These are phyloP conservation scores for Diutina sp. DNA, from an alignment of 1,139 yeast genomes.

Conservation along the genomic window DNA sequence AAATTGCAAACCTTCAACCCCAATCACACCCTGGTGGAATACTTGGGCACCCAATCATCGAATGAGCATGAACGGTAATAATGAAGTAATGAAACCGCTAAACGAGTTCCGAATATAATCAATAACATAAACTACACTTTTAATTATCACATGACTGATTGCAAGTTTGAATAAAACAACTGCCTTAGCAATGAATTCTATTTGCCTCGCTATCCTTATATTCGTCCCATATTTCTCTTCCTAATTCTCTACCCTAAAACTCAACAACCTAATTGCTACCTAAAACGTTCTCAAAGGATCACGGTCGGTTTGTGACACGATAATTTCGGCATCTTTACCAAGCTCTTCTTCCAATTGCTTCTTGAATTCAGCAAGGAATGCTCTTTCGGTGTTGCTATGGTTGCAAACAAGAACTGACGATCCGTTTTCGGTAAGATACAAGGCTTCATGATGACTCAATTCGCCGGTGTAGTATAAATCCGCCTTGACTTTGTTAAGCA, in stretches of 20 bases:
- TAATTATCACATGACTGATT: not conserved
- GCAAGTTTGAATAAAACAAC: too few relatives aligned
- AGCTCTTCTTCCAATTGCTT: conserved; percentile 36
- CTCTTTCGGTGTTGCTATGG: conserved; percentile 89
- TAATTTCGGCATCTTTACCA: conserved; percentile 23
- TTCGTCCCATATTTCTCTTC: too few relatives aligned
- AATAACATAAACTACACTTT: not conserved
- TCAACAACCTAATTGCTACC: too few relatives aligned
- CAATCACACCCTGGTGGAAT: not conserved
- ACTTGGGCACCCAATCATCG: not conserved
- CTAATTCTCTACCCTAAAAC: too few relatives aligned
- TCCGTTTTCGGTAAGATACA: conserved; percentile 62
- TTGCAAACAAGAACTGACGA: conserved; percentile 65
- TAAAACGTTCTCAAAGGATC: conserved; percentile 31
- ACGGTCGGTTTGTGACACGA: conserved; percentile 35
- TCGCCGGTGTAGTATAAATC: conserved; percentile 89
- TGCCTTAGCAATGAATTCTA: too few relatives aligned
- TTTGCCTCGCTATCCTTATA: too few relatives aligned
- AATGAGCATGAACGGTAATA: not conserved
- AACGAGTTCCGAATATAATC: not conserved
- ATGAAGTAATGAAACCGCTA: not conserved
- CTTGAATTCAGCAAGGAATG: conserved; percentile 46
- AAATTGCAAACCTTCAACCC: conserved; percentile 1
- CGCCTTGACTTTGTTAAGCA: conserved; percentile 49
- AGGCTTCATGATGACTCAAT: conserved; percentile 82